phyloP scores from a whole-genome alignment of 371 early-diverging fungal genomes.

The Mortierella sp. region DNA sequence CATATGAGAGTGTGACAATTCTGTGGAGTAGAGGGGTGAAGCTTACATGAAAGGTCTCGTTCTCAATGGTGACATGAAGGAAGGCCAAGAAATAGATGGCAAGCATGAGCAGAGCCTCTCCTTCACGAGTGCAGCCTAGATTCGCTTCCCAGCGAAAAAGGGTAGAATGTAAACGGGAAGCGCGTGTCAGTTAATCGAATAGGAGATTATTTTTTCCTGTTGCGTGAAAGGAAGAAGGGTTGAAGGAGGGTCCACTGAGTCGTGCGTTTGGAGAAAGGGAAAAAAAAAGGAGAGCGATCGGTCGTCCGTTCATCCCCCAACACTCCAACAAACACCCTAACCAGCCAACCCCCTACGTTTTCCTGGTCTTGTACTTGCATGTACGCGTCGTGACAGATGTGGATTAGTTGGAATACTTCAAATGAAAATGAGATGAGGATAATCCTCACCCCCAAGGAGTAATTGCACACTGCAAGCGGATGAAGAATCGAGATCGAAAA shows the following conservation, averaged over 20 bases:
- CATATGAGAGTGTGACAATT: background rate
- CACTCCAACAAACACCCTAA: background rate
- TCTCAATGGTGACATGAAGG: slow-evolving; percentile 54
- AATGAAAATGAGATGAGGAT: background rate
- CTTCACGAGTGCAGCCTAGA: slow-evolving; percentile 48
- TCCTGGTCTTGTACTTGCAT: background rate
- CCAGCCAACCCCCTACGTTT: background rate
- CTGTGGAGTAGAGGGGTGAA: background rate
- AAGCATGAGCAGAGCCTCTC: slow-evolving; percentile 50
- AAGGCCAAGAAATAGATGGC: slow-evolving; percentile 58
- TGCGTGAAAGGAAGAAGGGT: background rate
- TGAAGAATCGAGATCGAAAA: background rate
- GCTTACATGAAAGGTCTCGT: slow-evolving; percentile 55
- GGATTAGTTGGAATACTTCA: background rate
- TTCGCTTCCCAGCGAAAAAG: background rate
- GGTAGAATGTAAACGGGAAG: background rate
- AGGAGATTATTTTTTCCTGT: background rate
- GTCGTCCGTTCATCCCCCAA: background rate
- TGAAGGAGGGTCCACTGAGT: background rate
- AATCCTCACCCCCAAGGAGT: background rate
- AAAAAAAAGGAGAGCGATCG: background rate
- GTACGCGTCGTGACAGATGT: background rate
- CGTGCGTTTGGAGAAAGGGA: background rate
- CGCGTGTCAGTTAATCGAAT: background rate
- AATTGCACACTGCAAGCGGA: no score